Evolutionary conservation across 2,329 filamentous ascomycete genomes (phyloP).

Genomic region (Hypoxylon sp.): DNA sequence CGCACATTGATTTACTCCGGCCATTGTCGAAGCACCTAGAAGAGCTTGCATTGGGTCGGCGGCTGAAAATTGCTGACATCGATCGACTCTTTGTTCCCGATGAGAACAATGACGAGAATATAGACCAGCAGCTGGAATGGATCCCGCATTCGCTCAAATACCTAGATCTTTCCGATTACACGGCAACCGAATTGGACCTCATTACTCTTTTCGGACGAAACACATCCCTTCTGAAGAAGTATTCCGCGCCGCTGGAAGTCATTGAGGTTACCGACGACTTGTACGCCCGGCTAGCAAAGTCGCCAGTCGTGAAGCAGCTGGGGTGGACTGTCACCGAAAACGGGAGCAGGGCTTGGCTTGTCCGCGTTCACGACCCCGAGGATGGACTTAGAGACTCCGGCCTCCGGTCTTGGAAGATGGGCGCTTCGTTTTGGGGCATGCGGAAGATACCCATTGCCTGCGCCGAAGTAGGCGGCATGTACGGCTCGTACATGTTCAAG

Average conservation of each 20-base stretch:
- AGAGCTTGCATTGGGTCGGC: slow-evolving; percentile 80
- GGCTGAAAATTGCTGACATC: slow-evolving; percentile 76
- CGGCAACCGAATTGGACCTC: slow-evolving; percentile 72
- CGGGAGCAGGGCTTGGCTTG: slow-evolving; percentile 76
- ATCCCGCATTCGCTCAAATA: slow-evolving; percentile 76
- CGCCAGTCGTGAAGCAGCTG: slow-evolving; percentile 70
- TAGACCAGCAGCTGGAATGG: slow-evolving; percentile 61
- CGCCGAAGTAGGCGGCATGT: slow-evolving; percentile 94
- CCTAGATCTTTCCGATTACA: slow-evolving; percentile 81
- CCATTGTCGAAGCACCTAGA: slow-evolving; percentile 80
- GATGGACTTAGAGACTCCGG: slow-evolving; percentile 69
- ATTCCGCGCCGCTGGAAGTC: slow-evolving; percentile 79
- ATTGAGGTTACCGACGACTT: slow-evolving; percentile 81
- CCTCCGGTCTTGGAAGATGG: slow-evolving; percentile 83
- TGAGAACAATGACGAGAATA: slow-evolving; percentile 53
- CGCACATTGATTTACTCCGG: slow-evolving; percentile 75
- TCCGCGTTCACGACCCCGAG: slow-evolving; percentile 63
- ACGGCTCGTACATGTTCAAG: slow-evolving; percentile 80
- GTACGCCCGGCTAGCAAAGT: slow-evolving; percentile 75
- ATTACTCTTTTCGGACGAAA: slow-evolving; percentile 66
- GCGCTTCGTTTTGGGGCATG: slow-evolving; percentile 87
- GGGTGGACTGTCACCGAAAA: slow-evolving; percentile 83
- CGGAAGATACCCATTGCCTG: slow-evolving; percentile 91
- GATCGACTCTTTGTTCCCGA: slow-evolving; percentile 73
- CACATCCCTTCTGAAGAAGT: slow-evolving; percentile 70